Percentiles rank a stretch among this genome's conserved stretches.
These are phyloP conservation scores for Medicago ruthenica DNA, from an alignment of 306 rosid species.

Conservation along the genomic window DNA sequence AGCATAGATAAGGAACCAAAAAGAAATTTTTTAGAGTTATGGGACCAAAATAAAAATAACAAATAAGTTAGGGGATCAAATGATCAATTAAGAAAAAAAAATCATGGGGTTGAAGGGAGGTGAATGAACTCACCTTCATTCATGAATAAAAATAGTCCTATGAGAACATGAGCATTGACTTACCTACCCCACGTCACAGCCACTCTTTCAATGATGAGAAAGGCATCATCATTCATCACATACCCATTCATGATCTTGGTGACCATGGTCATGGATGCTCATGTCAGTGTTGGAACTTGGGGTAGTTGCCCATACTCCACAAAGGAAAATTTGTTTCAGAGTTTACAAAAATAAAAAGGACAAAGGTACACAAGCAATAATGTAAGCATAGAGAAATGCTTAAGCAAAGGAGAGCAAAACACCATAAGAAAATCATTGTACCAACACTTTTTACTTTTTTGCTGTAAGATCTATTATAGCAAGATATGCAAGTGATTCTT, in stretches of 20 bases:
- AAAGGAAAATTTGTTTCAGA: conserved; percentile 19
- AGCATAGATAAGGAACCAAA: too few relatives aligned
- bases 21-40: too few relatives aligned
- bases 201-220: conserved; percentile 31
- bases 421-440: conserved; percentile 18
- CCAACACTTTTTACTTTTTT: conserved; percentile 22
- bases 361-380: conserved; percentile 15
- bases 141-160: conserved; percentile 10
- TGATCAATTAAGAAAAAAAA: too few relatives aligned
- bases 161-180: conserved; percentile 22
- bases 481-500: conserved; percentile 41
- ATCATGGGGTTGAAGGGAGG: conserved; percentile 8
- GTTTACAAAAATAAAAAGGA: conserved; percentile 5
- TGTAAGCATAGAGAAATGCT: not conserved
- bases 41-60: too few relatives aligned
- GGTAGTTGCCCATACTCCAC: conserved; percentile 22
- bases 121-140: not conserved
- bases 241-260: conserved; percentile 21
- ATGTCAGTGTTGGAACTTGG: conserved; percentile 40
- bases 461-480: conserved; percentile 28
- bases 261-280: conserved; percentile 15
- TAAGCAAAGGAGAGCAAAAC: conserved; percentile 28
- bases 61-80: too few relatives aligned
- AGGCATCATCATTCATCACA: conserved; percentile 16
- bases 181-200: conserved; percentile 30